These are phyloP conservation scores for Zymoseptoria crescenta DNA, from an alignment of 2,329 filamentous ascomycete species.

Conservation along the genomic window DNA sequence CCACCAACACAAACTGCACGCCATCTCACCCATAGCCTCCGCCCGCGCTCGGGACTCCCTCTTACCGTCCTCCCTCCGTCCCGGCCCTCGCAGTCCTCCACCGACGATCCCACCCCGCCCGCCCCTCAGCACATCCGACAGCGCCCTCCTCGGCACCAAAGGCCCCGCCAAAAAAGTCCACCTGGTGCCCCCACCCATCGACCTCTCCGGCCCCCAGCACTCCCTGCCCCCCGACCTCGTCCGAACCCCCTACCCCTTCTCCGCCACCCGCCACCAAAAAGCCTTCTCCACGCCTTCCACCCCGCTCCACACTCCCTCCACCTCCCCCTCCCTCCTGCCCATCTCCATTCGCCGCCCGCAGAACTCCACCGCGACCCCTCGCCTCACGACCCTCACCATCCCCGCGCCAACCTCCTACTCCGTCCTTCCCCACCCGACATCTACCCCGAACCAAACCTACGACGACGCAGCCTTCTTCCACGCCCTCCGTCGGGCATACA, in stretches of 20 bases:
- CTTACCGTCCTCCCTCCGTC: conserved; percentile 16
- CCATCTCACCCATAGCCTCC: not conserved
- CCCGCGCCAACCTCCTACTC: conserved; percentile 24
- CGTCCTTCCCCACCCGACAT: conserved; percentile 10
- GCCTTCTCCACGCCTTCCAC: conserved; percentile 8
- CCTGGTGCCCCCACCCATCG: conserved; percentile 28
- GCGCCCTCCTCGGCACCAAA: conserved; percentile 12
- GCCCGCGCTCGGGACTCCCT: conserved; percentile 17
- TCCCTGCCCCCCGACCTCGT: conserved; percentile 24
- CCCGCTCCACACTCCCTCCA: not conserved
- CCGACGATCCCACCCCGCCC: not conserved
- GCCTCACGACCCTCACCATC: conserved; percentile 24
- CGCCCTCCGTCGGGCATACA: conserved; percentile 23
- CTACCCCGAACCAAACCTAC: conserved; percentile 21
- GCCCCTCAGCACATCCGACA: not conserved
- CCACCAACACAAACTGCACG: conserved; percentile 5
- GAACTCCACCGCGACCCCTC: conserved; percentile 4
- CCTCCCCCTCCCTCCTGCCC: conserved; percentile 25
- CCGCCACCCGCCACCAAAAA: conserved; percentile 9
- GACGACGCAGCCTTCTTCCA: conserved; percentile 30
- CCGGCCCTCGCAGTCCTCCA: conserved; percentile 15
- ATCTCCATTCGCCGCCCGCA: conserved; percentile 25
- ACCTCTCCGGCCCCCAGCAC: conserved; percentile 17
- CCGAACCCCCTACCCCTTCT: conserved; percentile 28
- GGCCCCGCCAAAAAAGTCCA: conserved; percentile 23